These are phyloP conservation scores for Hylodesmum podocarpum DNA, from an alignment of 306 rosid species.

Conservation along the genomic window DNA sequence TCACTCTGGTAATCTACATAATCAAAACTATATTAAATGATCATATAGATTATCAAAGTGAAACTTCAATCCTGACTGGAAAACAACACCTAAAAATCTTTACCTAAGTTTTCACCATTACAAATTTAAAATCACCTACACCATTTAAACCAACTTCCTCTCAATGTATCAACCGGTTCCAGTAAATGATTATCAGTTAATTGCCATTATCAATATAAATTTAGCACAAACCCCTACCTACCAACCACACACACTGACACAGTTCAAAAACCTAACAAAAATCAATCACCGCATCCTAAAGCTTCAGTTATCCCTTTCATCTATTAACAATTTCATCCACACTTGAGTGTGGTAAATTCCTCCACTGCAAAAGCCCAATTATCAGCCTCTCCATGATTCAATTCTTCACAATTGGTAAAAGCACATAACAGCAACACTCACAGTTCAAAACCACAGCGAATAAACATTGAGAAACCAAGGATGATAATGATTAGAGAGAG, in stretches of 20 bases:
- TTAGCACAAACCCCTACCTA: background rate
- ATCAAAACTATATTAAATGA: no score
- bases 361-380: background rate
- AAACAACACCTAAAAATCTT: no score
- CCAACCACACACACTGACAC: slow-evolving; percentile 2
- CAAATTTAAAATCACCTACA: background rate
- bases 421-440: slow-evolving; percentile 1
- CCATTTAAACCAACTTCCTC: background rate
- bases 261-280: background rate
- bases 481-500: background rate
- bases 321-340: background rate
- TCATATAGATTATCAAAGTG: no score
- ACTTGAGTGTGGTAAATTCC: slow-evolving; percentile 6
- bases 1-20: no score
- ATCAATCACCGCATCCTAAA: background rate
- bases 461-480: background rate
- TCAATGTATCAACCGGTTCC: background rate
- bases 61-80: no score
- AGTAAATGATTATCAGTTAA: background rate
- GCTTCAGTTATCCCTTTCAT: slow-evolving; percentile 1
- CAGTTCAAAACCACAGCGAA: slow-evolving; percentile 10
- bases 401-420: background rate
- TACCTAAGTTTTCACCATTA: no score
- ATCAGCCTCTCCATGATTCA: background rate
- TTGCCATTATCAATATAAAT: background rate